Evolutionary conservation across 768 basidiomycete species (phyloP).

Genomic region (Trametes elegans): DNA sequence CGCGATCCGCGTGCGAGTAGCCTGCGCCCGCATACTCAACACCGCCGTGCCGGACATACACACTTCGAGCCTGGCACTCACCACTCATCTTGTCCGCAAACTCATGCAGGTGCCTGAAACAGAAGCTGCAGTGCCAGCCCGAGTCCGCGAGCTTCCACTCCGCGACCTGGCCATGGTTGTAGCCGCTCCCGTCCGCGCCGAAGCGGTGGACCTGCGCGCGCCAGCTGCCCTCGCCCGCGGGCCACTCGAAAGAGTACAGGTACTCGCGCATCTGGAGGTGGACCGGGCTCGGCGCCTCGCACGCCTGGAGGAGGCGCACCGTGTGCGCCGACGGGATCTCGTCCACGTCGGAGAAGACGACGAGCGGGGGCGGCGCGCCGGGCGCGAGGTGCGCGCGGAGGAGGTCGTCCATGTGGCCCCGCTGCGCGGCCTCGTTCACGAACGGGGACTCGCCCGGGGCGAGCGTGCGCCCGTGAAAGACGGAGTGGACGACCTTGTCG

Average conservation of each 20-base stretch:
- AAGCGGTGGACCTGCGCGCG: constrained; percentile 52
- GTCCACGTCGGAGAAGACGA: constrained; percentile 62
- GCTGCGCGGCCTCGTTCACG: constrained; percentile 47
- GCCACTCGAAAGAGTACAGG: constrained; percentile 62
- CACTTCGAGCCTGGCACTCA: too few species aligned
- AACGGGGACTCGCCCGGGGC: constrained; percentile 44
- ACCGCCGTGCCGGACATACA: too few species aligned
- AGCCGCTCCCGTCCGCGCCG: constrained; percentile 38
- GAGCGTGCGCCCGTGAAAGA: constrained; percentile 47
- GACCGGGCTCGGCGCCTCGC: constrained; percentile 50
- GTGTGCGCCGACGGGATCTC: constrained; percentile 58
- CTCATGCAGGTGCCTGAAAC: constrained; percentile 58
- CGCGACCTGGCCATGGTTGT: constrained; percentile 48
- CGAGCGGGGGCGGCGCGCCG: constrained; percentile 38
- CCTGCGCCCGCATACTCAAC: constrained; percentile 35
- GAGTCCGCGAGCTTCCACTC: constrained; percentile 54
- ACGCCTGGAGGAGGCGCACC: constrained; percentile 48
- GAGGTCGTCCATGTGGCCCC: constrained; percentile 48
- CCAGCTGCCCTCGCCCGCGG: constrained; percentile 52
- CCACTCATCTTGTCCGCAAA: constrained; percentile 54
- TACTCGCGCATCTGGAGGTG: constrained; percentile 63
- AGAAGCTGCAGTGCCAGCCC: constrained; percentile 72
- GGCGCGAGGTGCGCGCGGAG: constrained; percentile 38
- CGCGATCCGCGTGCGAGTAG: constrained; percentile 62
- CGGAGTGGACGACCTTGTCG: constrained; percentile 51